These are phyloP conservation scores for Plasmopara muralis DNA, from an alignment of 352 stramenopile genomes.

Conservation along the genomic window DNA sequence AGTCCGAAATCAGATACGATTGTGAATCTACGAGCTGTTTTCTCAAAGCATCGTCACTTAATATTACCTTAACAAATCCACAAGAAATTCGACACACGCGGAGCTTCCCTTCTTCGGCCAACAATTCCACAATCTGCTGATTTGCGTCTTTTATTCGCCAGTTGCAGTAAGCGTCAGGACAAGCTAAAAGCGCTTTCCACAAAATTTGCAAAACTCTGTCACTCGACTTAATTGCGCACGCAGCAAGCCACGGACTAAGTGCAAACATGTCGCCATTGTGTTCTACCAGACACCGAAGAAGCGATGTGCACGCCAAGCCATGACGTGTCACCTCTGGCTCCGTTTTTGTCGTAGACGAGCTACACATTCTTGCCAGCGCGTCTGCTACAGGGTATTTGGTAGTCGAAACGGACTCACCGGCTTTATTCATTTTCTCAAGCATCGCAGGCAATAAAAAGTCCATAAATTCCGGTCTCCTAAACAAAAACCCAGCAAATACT, in stretches of 20 bases:
- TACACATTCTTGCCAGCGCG: constrained; percentile 44
- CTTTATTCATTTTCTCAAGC: constrained; percentile 68
- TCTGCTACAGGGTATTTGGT: constrained; percentile 67
- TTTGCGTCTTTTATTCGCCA: constrained; percentile 37
- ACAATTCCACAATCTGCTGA: constrained; percentile 49
- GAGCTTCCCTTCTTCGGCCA: constrained; percentile 41
- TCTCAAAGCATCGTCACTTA: constrained; percentile 28
- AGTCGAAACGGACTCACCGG: constrained; percentile 45
- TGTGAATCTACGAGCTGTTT: constrained; percentile 19
- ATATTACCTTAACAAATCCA: constrained; percentile 36
- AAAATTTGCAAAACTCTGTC: constrained; percentile 37
- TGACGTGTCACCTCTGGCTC: constrained; percentile 31
- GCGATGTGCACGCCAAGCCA: constrained; percentile 53
- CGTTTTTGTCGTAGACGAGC: constrained; percentile 5
- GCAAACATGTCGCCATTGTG: constrained; percentile 69
- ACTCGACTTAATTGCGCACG: constrained; percentile 54
- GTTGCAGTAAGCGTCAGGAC: constrained; percentile 8
- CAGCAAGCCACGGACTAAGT: constrained; percentile 66
- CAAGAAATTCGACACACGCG: constrained; percentile 32
- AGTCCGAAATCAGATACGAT: constrained; percentile 39
- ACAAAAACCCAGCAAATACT: constrained; percentile 66
- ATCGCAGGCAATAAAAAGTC: constrained; percentile 52
- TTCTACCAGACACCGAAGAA: constrained; percentile 71
- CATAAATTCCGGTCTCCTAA: constrained; percentile 73
- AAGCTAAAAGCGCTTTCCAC: constrained; percentile 40